Evolutionary conservation across 2,329 filamentous ascomycete genomes (phyloP), one percentile per base, ranked within the genome.

Genomic region (Clonostachys solani): DNA sequence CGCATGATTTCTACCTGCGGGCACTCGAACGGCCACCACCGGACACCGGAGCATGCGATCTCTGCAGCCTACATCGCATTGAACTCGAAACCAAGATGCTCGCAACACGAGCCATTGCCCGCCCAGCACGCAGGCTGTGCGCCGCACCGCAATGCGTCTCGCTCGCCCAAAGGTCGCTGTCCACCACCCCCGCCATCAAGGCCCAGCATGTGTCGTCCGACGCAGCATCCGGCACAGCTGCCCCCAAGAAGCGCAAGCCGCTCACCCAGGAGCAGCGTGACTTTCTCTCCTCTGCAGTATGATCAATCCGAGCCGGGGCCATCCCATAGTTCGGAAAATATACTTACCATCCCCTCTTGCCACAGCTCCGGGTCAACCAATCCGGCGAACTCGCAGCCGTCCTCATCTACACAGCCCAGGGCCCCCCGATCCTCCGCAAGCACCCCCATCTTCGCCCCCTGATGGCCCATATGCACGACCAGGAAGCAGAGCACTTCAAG

Each of bases 391-490:
- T 99, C n/a, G 94, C 94, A 47, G 94, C 94, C 33, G 92, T 89
- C 23, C 81, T 95, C 47, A 99, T 99, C 66, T 99, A 97, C 73
- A 84, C 83, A 2, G 85, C 89, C 3, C 94, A 99, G 67, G 92
- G 84, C 1, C 90, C 92, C 1, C 81, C 85, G n/a, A 72, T 97
- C 45, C 76, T 90, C 48, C 80, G 81, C 54, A 81, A 86, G 5
- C 86, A 96, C 64, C 92, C 94, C 1, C 88, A 96, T 62, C 83
- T 99, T 16, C 86, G 89, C 7, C 87, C 90, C 1, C 72, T 97
- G 33, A 96, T 99, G 90, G 82, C 85, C 58, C 94, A 97, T 77
- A 99, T 99, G 94, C 92, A 96, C 74, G 89, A 94, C 59, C 94
- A 99, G 66, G 94, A 99, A 74, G 90, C 82, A 12, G 86, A 83